phyloP scores from a whole-genome alignment of 2,329 filamentous ascomycete genomes.

The Fusarium sp. region DNA sequence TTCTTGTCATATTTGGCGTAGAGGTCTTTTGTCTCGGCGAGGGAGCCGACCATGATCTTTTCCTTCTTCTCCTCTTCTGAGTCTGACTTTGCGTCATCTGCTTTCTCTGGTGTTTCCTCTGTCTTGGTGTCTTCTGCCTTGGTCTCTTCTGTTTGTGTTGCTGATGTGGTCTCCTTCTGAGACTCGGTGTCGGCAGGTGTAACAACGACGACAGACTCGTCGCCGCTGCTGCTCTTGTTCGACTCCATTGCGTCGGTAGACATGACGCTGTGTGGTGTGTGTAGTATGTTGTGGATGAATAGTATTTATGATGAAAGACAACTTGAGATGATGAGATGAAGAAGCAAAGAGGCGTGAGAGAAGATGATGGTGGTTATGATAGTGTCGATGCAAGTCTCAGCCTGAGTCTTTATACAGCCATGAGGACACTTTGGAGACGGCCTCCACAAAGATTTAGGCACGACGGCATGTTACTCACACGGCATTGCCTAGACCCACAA shows the following conservation, averaged over 20 bases:
- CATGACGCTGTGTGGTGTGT: constrained; percentile 14
- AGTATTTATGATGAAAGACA: neutral
- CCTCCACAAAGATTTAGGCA: constrained; percentile 5
- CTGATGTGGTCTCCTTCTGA: constrained; percentile 27
- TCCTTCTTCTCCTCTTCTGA: constrained; percentile 35
- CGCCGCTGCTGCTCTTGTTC: constrained; percentile 41
- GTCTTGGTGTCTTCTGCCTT: constrained; percentile 27
- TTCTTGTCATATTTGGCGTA: constrained; percentile 62
- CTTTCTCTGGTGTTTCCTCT: constrained; percentile 13
- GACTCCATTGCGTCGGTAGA: constrained; percentile 41
- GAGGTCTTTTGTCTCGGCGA: constrained; percentile 59
- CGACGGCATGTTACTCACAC: constrained; percentile 36
- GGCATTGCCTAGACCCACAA: constrained; percentile 12
- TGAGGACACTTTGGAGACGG: neutral
- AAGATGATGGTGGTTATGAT: neutral
- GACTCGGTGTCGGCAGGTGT: constrained; percentile 42
- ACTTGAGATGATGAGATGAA: neutral
- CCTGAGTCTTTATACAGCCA: constrained; percentile 19
- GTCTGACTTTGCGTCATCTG: constrained; percentile 16
- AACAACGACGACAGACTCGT: constrained; percentile 40
- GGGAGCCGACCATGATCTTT: constrained; percentile 52
- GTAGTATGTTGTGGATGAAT: neutral
- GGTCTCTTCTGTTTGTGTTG: constrained; percentile 26
- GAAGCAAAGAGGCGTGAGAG: neutral
- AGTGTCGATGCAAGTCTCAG: neutral